These are phyloP conservation scores for Cerrena zonata DNA, from an alignment of 1,284 basidiomycete species.

Conservation along the genomic window DNA sequence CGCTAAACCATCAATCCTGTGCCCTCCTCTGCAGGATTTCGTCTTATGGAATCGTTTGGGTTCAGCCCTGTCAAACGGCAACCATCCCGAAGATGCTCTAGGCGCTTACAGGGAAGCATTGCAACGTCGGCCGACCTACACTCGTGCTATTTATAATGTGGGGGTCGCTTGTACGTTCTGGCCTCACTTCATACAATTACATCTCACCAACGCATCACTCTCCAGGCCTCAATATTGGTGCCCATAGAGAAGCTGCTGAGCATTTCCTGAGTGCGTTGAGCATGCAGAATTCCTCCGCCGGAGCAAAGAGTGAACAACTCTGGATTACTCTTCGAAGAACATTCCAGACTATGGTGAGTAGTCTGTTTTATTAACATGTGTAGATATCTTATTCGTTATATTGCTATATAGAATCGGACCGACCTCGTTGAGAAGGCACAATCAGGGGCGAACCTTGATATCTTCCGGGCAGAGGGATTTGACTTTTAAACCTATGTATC, in stretches of 20 bases:
- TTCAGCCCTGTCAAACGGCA: constrained; percentile 92
- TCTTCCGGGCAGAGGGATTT: constrained; percentile 77
- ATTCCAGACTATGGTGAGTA: constrained; percentile 72
- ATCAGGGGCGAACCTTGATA: constrained; percentile 49
- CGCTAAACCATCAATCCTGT: constrained; percentile 2
- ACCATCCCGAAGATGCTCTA: constrained; percentile 90
- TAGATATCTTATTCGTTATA: not conserved
- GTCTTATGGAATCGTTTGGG: constrained; percentile 95
- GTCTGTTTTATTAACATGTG: constrained; percentile 1
- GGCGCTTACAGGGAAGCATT: constrained; percentile 92
- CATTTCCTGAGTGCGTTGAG: constrained; percentile 92
- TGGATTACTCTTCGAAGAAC: constrained; percentile 91
- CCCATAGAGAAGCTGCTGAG: constrained; percentile 92
- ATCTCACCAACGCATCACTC: constrained; percentile 2
- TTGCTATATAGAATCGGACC: constrained; percentile 42
- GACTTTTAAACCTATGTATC: no score
- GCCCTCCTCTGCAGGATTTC: constrained; percentile 63
- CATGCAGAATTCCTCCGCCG: constrained; percentile 63
- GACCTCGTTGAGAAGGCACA: constrained; percentile 64
- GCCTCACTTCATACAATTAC: constrained; percentile 2
- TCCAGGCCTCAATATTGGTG: constrained; percentile 88
- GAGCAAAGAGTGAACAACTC: constrained; percentile 74
- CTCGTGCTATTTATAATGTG: constrained; percentile 95
- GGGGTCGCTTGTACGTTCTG: constrained; percentile 80
- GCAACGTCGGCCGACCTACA: constrained; percentile 91